Evolutionary conservation across 1,284 basidiomycete species (phyloP).

Genomic region (Baeospora myosura): DNA sequence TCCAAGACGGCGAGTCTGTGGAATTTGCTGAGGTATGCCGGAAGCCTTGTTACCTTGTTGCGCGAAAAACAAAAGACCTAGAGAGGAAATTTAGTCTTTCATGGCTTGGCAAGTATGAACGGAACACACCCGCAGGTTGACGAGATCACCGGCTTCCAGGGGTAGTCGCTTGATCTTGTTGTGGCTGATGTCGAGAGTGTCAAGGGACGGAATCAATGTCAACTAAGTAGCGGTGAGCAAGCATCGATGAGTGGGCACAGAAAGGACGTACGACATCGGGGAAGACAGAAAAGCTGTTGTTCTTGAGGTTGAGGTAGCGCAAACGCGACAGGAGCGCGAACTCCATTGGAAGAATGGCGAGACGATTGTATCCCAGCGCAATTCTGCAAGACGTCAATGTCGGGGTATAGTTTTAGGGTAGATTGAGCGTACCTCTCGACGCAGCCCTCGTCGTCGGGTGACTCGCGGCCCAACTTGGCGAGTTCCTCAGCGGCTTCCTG

Average conservation of each 20-base stretch:
- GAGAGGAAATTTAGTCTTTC: conserved; percentile 9
- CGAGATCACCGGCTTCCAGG: conserved; percentile 70
- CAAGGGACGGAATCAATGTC: conserved; percentile 78
- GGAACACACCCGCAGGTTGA: conserved; percentile 61
- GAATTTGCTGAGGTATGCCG: conserved; percentile 75
- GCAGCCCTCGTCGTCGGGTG: conserved; percentile 43
- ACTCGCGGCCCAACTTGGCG: conserved; percentile 48
- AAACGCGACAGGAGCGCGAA: conserved; percentile 75
- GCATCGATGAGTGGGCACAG: conserved; percentile 7
- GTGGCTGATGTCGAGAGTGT: conserved; percentile 91
- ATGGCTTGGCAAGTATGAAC: conserved; percentile 7
- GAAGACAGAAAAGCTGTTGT: conserved; percentile 79
- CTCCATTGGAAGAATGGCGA: conserved; percentile 73
- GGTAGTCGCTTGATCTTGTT: conserved; percentile 87
- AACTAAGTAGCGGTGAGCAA: conserved; percentile 42
- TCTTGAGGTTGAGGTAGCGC: conserved; percentile 90
- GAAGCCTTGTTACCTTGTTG: conserved; percentile 79
- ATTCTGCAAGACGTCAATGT: conserved; percentile 43
- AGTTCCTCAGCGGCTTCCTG: conserved; percentile 70
- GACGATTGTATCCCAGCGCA: conserved; percentile 80
- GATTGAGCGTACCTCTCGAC: conserved; percentile 56
- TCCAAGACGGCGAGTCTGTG: conserved; percentile 74
- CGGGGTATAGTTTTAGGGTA: background rate
- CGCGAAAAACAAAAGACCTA: conserved; percentile 83
- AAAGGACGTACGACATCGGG: conserved; percentile 74